Evolutionary conservation across 2,329 filamentous ascomycete genomes (phyloP).

Genomic region (Chaetomiaceae sp.): DNA sequence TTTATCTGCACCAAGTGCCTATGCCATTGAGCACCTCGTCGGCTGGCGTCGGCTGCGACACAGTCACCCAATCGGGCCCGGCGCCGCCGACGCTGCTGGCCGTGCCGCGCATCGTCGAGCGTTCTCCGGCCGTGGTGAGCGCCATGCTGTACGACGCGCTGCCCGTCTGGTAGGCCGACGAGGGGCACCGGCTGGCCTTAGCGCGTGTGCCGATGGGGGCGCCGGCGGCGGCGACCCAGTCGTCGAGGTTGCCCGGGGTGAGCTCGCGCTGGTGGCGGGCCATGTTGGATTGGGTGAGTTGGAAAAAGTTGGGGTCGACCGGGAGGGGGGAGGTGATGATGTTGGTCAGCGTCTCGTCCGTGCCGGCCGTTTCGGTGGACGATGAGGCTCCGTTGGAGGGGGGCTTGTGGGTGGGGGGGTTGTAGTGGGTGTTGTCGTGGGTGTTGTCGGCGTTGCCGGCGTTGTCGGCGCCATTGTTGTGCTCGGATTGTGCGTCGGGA

Average conservation of each 20-base stretch:
- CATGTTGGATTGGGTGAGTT: slow-evolving; percentile 15
- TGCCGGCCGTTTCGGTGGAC: slow-evolving; percentile 17
- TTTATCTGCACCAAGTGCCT: slow-evolving; percentile 8
- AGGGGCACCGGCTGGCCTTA: not conserved
- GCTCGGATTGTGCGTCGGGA: not conserved
- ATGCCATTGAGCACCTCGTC: slow-evolving; percentile 6
- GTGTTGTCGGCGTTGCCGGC: not conserved
- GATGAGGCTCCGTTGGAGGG: slow-evolving; percentile 12
- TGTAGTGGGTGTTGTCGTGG: not conserved
- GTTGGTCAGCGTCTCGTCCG: slow-evolving; percentile 11
- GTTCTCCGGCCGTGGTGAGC: not conserved
- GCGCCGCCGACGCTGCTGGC: not conserved
- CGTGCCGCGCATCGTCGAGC: not conserved
- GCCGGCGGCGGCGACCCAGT: slow-evolving; percentile 17
- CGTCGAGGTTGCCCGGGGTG: slow-evolving; percentile 2
- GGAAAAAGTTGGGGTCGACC: not conserved
- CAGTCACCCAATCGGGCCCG: slow-evolving; percentile 1
- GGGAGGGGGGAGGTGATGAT: not conserved
- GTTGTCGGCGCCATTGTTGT: no score
- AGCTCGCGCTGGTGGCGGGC: slow-evolving; percentile 12
- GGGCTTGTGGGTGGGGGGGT: slow-evolving; percentile 5
- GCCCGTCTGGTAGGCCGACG: not conserved
- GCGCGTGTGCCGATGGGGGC: no score
- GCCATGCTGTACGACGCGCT: not conserved
- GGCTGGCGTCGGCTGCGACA: not conserved